Conservation (phyloP, 441 rosid species). For the Raphanus hybrid region DNA sequence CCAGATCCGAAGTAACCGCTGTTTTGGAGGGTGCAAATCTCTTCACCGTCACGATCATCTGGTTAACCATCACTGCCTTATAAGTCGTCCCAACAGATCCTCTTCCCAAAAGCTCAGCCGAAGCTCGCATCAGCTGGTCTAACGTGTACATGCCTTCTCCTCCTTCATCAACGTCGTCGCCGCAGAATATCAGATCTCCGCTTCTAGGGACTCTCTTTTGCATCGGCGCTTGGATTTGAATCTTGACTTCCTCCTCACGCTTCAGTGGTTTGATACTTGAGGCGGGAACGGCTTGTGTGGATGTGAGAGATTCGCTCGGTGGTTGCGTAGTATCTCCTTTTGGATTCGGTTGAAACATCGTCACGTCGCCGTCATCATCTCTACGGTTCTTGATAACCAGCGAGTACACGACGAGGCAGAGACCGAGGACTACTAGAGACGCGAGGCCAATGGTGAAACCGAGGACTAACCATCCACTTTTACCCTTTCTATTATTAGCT, state of each 20-base stretch:
- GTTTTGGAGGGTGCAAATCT: slow-evolving; percentile 74
- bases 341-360: slow-evolving; percentile 16
- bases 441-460: slow-evolving; percentile 61
- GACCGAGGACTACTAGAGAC: slow-evolving; percentile 47
- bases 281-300: slow-evolving; percentile 18
- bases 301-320: slow-evolving; percentile 14
- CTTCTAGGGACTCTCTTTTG: slow-evolving; percentile 45
- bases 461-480: slow-evolving; percentile 47
- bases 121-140: slow-evolving; percentile 87
- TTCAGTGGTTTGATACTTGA: slow-evolving; percentile 34
- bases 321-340: slow-evolving; percentile 36
- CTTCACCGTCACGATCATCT: slow-evolving; percentile 74
- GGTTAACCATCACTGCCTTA: slow-evolving; percentile 76
- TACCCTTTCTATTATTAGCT: slow-evolving; percentile 41
- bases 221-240: slow-evolving; percentile 29
- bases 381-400: slow-evolving; percentile 50
- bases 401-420: slow-evolving; percentile 49
- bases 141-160: slow-evolving; percentile 47
- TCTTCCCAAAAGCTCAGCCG: slow-evolving; percentile 87
- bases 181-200: slow-evolving; percentile 72
- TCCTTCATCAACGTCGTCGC: slow-evolving; percentile 42
- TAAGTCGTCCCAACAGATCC: slow-evolving; percentile 81
- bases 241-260: slow-evolving; percentile 28
- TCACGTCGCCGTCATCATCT: slow-evolving; percentile 15
- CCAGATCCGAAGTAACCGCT: slow-evolving; percentile 50